Conservation (phyloP, 495 filamentous ascomycete species). For the Penicillium taxi region DNA sequence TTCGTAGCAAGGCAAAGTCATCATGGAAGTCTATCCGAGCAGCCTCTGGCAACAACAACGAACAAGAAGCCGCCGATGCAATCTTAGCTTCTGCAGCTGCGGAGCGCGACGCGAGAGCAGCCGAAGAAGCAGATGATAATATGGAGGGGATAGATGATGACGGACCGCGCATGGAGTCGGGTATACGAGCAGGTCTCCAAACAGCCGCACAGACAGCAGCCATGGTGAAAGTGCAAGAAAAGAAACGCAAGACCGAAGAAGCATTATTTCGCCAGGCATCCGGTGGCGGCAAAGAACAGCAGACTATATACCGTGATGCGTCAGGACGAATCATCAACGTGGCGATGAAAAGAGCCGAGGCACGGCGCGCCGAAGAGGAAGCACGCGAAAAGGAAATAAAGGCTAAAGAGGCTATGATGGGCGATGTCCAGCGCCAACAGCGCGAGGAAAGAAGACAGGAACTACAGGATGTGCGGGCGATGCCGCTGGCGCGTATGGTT, state of each 20-base stretch:
- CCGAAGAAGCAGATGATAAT: constrained; percentile 41
- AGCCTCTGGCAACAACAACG: constrained; percentile 34
- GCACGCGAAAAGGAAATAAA: constrained; percentile 55
- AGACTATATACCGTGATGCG: constrained; percentile 92
- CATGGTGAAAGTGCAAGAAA: constrained; percentile 69
- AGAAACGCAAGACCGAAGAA: constrained; percentile 34
- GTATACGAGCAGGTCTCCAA: constrained; percentile 79
- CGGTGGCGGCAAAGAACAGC: constrained; percentile 40
- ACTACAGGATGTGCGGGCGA: constrained; percentile 67
- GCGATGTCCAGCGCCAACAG: constrained; percentile 68
- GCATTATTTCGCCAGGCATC: constrained; percentile 31
- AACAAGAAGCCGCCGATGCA: constrained; percentile 66
- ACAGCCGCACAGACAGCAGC: constrained; percentile 66
- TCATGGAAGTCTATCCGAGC: constrained; percentile 67
- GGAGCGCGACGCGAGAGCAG: constrained; percentile 42
- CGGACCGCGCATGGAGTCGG: constrained; percentile 62
- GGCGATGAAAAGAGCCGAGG: constrained; percentile 79
- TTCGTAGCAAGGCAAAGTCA: constrained; percentile 68
- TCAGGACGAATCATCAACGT: constrained; percentile 87
- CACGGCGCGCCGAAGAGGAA: constrained; percentile 63
- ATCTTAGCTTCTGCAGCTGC: constrained; percentile 70
- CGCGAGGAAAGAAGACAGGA: constrained; percentile 50
- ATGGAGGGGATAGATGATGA: constrained; percentile 22
- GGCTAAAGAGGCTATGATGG: constrained; percentile 58
- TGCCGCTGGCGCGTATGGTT: constrained; percentile 68